Evolutionary conservation across 106 monocot species (phyloP), one percentile per base, ranked within the genome.

Genomic region (Chionographis japonica): DNA sequence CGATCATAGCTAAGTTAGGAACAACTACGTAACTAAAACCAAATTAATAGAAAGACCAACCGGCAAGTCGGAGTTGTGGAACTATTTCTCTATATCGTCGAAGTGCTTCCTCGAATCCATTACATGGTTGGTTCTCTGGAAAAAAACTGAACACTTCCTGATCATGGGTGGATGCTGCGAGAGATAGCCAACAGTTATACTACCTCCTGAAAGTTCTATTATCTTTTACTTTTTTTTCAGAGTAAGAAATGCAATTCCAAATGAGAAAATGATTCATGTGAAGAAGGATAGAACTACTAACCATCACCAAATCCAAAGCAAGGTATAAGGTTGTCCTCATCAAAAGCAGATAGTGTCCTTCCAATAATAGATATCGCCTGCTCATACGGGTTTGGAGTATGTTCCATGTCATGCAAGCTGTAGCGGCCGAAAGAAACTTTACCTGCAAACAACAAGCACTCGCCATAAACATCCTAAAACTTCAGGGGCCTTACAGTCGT

Each of bases 231-330:
- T 46, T 46, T 46, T 46, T 5, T 46, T 46, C 46, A 5, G 2
- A 46, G 9, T 46, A 1, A 6, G 5, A 46, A 10, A 46, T 46
- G 9, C 46, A 6, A 10, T 10, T 3, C 15, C 8, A 41, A 27
- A 27, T 27, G 27, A 27, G 27, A 27, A 27, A 27, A 27, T 27
- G 40, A 5, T 11, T 61, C 3, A 17, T 27, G 35, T 12, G 17
- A 63, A 4, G 13, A 68, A 76, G 6, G 13, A 51, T 36, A 19
- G 13, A 16, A 67, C 73, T 27, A 27, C 27, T 78, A 66, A 95
- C 95, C 85, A 72, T 95, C 88, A 16, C 95, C 95, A 59, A 95
- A 95, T 61, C 95, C 95, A 74, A 81, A 95, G 71, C 91, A 95
- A 58, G 95, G 95, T 65, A 95, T 95, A 50, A 91, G 79, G 68